A percentile compares a stretch with the other conserved stretches of the same genome.
Conservation (phyloP, 1,139 yeast species). For the Hansenula sp. region DNA sequence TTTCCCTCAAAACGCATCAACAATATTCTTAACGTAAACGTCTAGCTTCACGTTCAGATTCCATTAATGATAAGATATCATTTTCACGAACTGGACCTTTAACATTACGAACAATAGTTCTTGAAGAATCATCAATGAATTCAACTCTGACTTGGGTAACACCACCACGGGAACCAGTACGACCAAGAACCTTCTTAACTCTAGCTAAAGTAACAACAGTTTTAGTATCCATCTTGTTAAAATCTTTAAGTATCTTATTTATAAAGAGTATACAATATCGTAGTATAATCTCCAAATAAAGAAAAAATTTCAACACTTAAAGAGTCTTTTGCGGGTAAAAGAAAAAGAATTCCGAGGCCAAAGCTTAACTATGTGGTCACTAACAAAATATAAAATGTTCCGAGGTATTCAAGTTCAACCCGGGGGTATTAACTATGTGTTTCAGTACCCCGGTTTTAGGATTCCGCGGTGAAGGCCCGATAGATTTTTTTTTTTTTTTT, state of each 20-base stretch:
- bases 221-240: slow-evolving; percentile 55
- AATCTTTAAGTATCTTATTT: not conserved
- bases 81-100: slow-evolving; percentile 99
- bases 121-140: slow-evolving; percentile 96
- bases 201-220: slow-evolving; percentile 99
- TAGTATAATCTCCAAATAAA: not conserved
- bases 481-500: not conserved
- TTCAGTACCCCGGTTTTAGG: no score
- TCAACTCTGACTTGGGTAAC: slow-evolving; percentile 99
- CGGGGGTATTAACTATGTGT: no score
- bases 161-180: slow-evolving; percentile 99
- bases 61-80: slow-evolving; percentile 98
- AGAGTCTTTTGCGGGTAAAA: slow-evolving; percentile 1
- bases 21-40: slow-evolving; percentile 44
- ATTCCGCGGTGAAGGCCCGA: no score
- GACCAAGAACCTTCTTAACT: slow-evolving; percentile 98
- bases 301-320: not conserved
- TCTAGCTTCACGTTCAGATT: slow-evolving; percentile 98
- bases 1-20: not conserved
- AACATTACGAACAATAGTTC: slow-evolving; percentile 99
- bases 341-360: not conserved
- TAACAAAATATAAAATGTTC: no score
- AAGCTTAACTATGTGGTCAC: no score
- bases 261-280: no score
- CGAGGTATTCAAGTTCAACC: no score